A percentile compares a stretch with the other conserved stretches of the same genome.
These are phyloP conservation scores for Millerozyma acaciae DNA, from an alignment of 805 yeast species.

Conservation along the genomic window DNA sequence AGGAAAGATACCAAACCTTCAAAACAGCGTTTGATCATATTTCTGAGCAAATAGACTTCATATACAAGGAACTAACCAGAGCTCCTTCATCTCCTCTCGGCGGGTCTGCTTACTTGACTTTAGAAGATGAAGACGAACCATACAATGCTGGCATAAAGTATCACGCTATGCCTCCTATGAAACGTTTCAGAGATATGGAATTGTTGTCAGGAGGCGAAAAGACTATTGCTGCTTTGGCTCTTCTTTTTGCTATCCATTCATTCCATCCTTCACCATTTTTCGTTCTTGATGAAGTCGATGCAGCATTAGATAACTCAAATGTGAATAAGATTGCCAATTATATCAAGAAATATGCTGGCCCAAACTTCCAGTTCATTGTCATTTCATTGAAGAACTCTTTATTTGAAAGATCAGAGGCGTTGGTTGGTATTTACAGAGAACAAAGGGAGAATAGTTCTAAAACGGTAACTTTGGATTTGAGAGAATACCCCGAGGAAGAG, in stretches of 20 bases:
- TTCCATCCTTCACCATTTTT: constrained; percentile 93
- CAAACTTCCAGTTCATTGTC: constrained; percentile 84
- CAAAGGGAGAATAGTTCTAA: constrained; percentile 68
- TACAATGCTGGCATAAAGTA: constrained; percentile 78
- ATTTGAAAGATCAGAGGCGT: constrained; percentile 83
- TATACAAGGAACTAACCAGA: constrained; percentile 83
- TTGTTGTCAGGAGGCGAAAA: constrained; percentile 94
- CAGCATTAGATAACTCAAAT: constrained; percentile 89
- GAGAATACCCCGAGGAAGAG: constrained; percentile 48
- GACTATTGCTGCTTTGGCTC: constrained; percentile 92
- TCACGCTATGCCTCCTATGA: constrained; percentile 95
- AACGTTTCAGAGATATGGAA: constrained; percentile 89
- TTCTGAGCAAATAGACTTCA: constrained; percentile 62
- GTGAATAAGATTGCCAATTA: constrained; percentile 85
- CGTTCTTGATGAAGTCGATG: constrained; percentile 96
- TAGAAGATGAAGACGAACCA: constrained; percentile 90
- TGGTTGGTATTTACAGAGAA: constrained; percentile 90
- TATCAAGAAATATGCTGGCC: constrained; percentile 69
- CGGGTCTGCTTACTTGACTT: constrained; percentile 85
- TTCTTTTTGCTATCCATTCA: constrained; percentile 86
- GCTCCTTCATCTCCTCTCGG: constrained; percentile 71
- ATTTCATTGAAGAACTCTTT: constrained; percentile 84
- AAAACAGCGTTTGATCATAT: constrained; percentile 75
- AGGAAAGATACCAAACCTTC: constrained; percentile 58
- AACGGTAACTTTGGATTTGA: constrained; percentile 69